Percentiles rank a stretch among this genome's conserved stretches.
Evolutionary conservation across 768 basidiomycete genomes (phyloP).

Genomic region (Xerocomus spinulosus): DNA sequence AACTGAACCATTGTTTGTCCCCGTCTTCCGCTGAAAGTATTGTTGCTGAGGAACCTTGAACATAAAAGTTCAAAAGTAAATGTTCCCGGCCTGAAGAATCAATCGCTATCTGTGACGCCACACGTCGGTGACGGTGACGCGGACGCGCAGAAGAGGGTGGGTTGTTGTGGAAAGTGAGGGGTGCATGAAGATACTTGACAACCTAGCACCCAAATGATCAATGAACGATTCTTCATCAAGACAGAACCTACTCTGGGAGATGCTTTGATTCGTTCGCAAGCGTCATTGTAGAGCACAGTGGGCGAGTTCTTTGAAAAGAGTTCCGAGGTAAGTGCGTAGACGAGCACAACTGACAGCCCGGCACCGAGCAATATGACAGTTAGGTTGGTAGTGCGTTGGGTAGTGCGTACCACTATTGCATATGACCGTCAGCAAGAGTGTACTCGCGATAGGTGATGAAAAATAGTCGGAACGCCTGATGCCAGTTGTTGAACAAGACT

Average conservation of each 20-base stretch:
- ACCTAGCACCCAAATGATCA: constrained; percentile 41
- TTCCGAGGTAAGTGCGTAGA: constrained; percentile 76
- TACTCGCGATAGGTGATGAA: background rate
- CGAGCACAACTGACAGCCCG: constrained; percentile 67
- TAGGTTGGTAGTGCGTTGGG: constrained; percentile 48
- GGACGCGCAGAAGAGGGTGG: constrained; percentile 72
- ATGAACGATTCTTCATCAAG: background rate
- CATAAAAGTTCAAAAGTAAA: constrained; percentile 79
- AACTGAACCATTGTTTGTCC: constrained; percentile 22
- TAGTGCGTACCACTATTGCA: constrained; percentile 28
- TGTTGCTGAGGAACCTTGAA: constrained; percentile 50
- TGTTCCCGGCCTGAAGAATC: constrained; percentile 76
- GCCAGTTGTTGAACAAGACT: background rate
- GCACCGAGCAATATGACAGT: constrained; percentile 70
- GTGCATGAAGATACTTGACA: constrained; percentile 59
- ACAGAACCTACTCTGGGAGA: constrained; percentile 39
- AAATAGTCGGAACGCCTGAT: background rate
- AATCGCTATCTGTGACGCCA: constrained; percentile 70
- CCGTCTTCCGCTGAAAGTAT: constrained; percentile 29
- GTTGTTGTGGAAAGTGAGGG: constrained; percentile 75
- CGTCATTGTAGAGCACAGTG: constrained; percentile 68
- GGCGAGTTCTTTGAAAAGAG: constrained; percentile 87
- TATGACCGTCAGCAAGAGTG: background rate
- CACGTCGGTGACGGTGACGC: constrained; percentile 77
- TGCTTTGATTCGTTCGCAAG: constrained; percentile 46